Evolutionary conservation across 73 alveolate genomes (phyloP), one percentile per base, ranked within the genome.

Genomic region (Paramecium tetraurelia): DNA sequence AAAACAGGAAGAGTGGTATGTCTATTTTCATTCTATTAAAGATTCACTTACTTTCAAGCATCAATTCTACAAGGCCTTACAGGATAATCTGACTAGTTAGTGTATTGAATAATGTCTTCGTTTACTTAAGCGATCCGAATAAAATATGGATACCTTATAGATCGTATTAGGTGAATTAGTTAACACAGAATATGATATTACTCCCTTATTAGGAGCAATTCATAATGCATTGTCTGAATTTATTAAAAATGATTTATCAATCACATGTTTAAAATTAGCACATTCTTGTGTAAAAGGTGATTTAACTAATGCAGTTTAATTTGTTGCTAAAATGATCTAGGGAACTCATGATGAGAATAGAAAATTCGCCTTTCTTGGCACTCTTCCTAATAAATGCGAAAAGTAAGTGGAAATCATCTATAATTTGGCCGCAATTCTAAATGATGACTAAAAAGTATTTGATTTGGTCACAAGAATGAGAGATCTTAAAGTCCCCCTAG

Each of bases 51-150:
- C 24, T 6, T 63, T 63, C 46, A 63, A 63, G 27, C 18, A 72
- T 14, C 63, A 72, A 36, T 72, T 4, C 31, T 53, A 72, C 40
- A 31, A 35, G 40, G 59, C 36, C 0, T 35, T 72, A 20, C n/a
- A 20, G 40, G 86, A 72, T 18, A 40, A 72, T 36, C 36, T 22
- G n/a, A 38, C 59, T 1, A 38, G n/a, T 35, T 18, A 72, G 38
- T 36, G 57, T 72, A 36, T 72, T 20, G 57, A 72, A 38, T 72
- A 72, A 72, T 72, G 86, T 18, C 7, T 80, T 40, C 46, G 57
- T 14, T 43, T 80, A n/a, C 31, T 48, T 11, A 40, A 41, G 16
- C n/a, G 90, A 80, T 80, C 90, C 4, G 90, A 80, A 44, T 80
- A 21, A 80, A 80, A 80, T 48, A 44, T 80, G 48, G 72, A 80